These are phyloP conservation scores for Boletus insuetus DNA, from an alignment of 768 basidiomycete genomes.

Conservation along the genomic window DNA sequence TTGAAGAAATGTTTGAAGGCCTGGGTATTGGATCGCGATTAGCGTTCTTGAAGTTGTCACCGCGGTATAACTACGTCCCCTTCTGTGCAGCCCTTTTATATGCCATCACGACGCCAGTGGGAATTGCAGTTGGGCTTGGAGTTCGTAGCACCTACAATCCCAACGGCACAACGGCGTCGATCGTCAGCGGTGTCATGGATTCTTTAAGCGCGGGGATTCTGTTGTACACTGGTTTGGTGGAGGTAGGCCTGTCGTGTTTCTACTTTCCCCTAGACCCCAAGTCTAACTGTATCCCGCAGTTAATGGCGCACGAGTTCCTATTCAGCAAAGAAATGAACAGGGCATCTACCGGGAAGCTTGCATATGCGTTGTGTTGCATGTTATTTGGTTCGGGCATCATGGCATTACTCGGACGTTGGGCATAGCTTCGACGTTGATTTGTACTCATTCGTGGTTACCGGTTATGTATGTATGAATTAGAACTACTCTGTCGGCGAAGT, in stretches of 20 bases:
- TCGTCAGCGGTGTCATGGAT: slow-evolving; percentile 85
- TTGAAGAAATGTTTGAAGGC: slow-evolving; percentile 87
- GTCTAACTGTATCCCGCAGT: slow-evolving; percentile 37
- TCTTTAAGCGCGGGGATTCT: slow-evolving; percentile 85
- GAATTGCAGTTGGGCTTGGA: slow-evolving; percentile 83
- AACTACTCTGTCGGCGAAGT: no score
- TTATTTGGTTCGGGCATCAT: slow-evolving; percentile 82
- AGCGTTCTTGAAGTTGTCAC: slow-evolving; percentile 66
- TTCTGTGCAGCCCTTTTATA: slow-evolving; percentile 60
- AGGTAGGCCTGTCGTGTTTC: slow-evolving; percentile 40
- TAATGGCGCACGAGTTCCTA: slow-evolving; percentile 92
- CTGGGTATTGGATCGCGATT: slow-evolving; percentile 90
- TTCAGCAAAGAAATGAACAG: slow-evolving; percentile 85
- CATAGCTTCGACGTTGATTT: slow-evolving; percentile 38
- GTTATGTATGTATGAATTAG: no score
- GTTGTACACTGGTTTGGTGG: slow-evolving; percentile 83
- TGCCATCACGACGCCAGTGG: slow-evolving; percentile 80
- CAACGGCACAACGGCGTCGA: slow-evolving; percentile 65
- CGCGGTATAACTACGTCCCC: slow-evolving; percentile 54
- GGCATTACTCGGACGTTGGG: slow-evolving; percentile 90
- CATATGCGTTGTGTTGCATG: slow-evolving; percentile 77
- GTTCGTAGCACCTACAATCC: slow-evolving; percentile 80
- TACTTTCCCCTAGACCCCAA: not conserved
- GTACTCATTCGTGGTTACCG: no score
- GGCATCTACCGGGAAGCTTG: slow-evolving; percentile 60